These are phyloP conservation scores for Drosera capensis DNA, from an alignment of 148 eudicot genomes.

Conservation along the genomic window DNA sequence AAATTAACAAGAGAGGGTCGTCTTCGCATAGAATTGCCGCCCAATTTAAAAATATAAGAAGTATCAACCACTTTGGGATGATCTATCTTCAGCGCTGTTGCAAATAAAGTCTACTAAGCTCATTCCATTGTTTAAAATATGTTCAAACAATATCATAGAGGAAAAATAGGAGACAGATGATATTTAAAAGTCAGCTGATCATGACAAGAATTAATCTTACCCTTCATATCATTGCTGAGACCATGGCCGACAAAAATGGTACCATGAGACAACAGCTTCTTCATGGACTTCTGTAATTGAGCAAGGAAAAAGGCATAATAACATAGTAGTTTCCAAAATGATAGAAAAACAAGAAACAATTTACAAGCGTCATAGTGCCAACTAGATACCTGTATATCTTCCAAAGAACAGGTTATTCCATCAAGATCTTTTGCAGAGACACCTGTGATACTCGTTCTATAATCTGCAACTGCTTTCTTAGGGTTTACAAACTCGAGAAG, in stretches of 20 bases:
- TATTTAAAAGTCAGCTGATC: too few species aligned
- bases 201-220: slow-evolving; percentile 23
- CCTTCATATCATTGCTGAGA: slow-evolving; percentile 76
- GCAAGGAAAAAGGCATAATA: slow-evolving; percentile 2
- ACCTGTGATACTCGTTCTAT: slow-evolving; percentile 75
- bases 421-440: slow-evolving; percentile 61
- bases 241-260: slow-evolving; percentile 83
- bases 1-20: slow-evolving; percentile 65
- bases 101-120: not conserved
- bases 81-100: slow-evolving; percentile 69
- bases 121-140: too few species aligned
- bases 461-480: slow-evolving; percentile 63
- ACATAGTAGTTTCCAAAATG: not conserved
- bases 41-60: slow-evolving; percentile 54
- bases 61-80: slow-evolving; percentile 87
- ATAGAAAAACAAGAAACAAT: not conserved
- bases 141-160: too few species aligned
- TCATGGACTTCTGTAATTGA: slow-evolving; percentile 44
- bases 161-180: too few species aligned
- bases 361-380: not conserved
- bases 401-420: slow-evolving; percentile 39
- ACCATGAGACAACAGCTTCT: slow-evolving; percentile 49
- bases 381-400: slow-evolving; percentile 56
- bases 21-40: slow-evolving; percentile 25
- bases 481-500: slow-evolving; percentile 79